phyloP scores from a whole-genome alignment of 2,329 filamentous ascomycete species.

The Pseudocercospora macadamiae region DNA sequence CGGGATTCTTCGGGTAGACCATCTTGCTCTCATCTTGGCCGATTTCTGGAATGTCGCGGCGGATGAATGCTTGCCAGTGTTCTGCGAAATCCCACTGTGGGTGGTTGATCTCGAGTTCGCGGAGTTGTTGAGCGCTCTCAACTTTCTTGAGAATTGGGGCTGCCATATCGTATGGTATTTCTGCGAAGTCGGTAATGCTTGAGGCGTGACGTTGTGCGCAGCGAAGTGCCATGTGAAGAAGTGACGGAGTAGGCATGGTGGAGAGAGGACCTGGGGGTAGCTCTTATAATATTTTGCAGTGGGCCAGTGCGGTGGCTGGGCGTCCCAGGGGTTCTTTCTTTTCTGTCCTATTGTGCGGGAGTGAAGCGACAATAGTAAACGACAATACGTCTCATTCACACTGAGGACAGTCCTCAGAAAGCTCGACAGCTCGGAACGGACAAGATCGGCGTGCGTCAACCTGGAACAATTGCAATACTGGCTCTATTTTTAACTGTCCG shows the following conservation, averaged over 20 bases:
- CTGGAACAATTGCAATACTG: conserved; percentile 1
- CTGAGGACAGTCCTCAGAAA: conserved; percentile 1
- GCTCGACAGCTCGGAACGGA: not conserved
- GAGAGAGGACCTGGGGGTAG: conserved; percentile 4
- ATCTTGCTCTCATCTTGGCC: conserved; percentile 55
- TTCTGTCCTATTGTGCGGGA: not conserved
- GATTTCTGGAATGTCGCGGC: conserved; percentile 72
- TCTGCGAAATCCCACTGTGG: conserved; percentile 75
- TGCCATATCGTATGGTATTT: conserved; percentile 68
- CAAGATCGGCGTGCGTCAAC: not conserved
- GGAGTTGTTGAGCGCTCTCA: conserved; percentile 72
- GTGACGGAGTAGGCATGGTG: conserved; percentile 38
- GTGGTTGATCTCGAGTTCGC: conserved; percentile 70
- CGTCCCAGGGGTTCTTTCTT: not conserved
- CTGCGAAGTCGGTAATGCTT: conserved; percentile 68
- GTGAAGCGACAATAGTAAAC: not conserved
- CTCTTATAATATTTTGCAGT: not conserved
- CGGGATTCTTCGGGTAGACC: conserved; percentile 66
- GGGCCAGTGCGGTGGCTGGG: conserved; percentile 10
- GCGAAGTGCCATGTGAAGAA: conserved; percentile 45
- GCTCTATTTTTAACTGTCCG: not conserved
- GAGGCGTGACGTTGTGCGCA: conserved; percentile 47
- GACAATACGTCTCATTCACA: not conserved
- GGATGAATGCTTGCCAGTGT: conserved; percentile 79
- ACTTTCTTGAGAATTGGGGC: conserved; percentile 71